These are phyloP conservation scores for Metschnikowia noctiluminum DNA, from an alignment of 805 yeast genomes.

Conservation along the genomic window DNA sequence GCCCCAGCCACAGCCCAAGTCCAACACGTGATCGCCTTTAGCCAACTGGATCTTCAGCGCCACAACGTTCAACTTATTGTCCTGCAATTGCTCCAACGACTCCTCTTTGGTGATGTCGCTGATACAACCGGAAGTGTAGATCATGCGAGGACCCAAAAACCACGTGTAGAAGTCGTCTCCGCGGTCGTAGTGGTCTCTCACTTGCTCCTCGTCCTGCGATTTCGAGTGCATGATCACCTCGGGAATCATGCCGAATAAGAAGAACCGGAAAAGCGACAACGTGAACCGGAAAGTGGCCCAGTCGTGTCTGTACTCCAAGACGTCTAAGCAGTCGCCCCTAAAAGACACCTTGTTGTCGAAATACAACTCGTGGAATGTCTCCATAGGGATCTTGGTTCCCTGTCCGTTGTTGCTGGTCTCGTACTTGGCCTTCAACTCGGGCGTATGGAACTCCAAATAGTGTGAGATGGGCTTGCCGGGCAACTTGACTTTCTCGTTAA, in stretches of 20 bases:
- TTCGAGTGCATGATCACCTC: constrained; percentile 89
- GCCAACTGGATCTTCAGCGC: constrained; percentile 80
- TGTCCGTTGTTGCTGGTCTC: constrained; percentile 50
- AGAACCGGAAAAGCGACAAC: constrained; percentile 68
- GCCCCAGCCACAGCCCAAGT: constrained; percentile 96
- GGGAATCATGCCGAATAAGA: constrained; percentile 84
- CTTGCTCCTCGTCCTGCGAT: constrained; percentile 95
- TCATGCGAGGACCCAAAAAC: constrained; percentile 94
- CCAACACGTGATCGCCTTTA: constrained; percentile 72
- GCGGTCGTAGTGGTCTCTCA: constrained; percentile 91
- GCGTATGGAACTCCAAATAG: constrained; percentile 80
- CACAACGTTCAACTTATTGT: constrained; percentile 81
- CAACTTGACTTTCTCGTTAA: constrained; percentile 70
- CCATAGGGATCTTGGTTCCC: constrained; percentile 80
- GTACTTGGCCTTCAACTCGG: constrained; percentile 63
- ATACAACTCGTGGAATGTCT: constrained; percentile 85
- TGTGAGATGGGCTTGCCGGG: constrained; percentile 77
- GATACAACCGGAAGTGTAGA: constrained; percentile 85
- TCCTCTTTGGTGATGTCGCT: constrained; percentile 68
- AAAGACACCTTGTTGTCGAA: constrained; percentile 81
- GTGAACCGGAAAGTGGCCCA: constrained; percentile 87
- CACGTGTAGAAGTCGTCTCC: constrained; percentile 94
- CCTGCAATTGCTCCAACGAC: constrained; percentile 77
- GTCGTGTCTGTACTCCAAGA: constrained; percentile 84
- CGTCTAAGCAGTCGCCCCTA: constrained; percentile 83